A percentile compares a stretch with the other conserved stretches of the same genome.
phyloP scores from a whole-genome alignment of 2,329 filamentous ascomycete genomes.

The Leptosphaerulina australis region DNA sequence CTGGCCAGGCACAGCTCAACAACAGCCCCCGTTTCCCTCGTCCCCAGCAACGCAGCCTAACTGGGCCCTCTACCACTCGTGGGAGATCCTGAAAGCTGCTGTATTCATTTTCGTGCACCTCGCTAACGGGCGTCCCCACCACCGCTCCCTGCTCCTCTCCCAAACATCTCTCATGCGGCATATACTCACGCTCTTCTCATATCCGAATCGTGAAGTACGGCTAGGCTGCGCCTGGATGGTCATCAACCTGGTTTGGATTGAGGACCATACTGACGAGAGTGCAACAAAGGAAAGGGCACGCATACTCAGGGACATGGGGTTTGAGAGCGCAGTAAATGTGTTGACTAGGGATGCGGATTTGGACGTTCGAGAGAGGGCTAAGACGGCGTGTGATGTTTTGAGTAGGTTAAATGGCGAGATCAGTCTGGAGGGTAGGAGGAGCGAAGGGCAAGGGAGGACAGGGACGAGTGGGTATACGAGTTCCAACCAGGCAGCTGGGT shows the following conservation, averaged over 20 bases:
- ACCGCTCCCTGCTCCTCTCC: conserved; percentile 70
- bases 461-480: conserved; percentile 15
- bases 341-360: conserved; percentile 72
- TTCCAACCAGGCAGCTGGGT: conserved; percentile 9
- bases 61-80: conserved; percentile 40
- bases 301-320: conserved; percentile 74
- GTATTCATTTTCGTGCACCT: conserved; percentile 87
- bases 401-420: conserved; percentile 29
- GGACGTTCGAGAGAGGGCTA: conserved; percentile 83
- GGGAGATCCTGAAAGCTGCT: conserved; percentile 76
- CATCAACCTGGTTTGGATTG: conserved; percentile 83
- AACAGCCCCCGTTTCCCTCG: conserved; percentile 37
- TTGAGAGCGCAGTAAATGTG: conserved; percentile 67
- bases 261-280: conserved; percentile 71
- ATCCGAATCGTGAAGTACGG: conserved; percentile 75
- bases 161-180: conserved; percentile 78
- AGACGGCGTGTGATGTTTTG: conserved; percentile 73
- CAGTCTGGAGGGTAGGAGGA: not conserved
- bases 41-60: conserved; percentile 51
- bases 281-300: conserved; percentile 70
- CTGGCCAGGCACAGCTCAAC: conserved; percentile 67
- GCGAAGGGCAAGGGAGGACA: not conserved
- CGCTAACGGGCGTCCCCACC: conserved; percentile 77
- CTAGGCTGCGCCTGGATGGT: conserved; percentile 81
- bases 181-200: conserved; percentile 74